Conservation (phyloP, 2,329 filamentous ascomycete genomes). For the Penicillium sp. region DNA sequence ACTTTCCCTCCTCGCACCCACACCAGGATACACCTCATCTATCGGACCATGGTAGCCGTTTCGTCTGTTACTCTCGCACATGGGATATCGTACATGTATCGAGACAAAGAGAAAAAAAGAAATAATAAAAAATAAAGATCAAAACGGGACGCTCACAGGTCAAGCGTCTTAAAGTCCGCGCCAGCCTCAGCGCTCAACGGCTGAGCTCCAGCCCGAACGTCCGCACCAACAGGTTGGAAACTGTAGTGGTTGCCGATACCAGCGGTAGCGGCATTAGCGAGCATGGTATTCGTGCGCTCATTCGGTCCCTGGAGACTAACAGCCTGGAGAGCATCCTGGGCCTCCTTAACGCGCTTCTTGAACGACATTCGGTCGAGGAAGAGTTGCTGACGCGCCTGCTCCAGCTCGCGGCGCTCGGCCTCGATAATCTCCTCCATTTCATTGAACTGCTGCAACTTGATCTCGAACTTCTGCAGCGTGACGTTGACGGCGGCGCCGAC, state of each 20-base stretch:
- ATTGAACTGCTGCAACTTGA: slow-evolving; percentile 94
- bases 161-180: slow-evolving; percentile 47
- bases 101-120: too few species aligned
- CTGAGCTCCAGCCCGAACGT: slow-evolving; percentile 37
- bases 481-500: slow-evolving; percentile 92
- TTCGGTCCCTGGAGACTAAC: slow-evolving; percentile 48
- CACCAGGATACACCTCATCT: too few species aligned
- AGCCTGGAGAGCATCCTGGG: slow-evolving; percentile 70
- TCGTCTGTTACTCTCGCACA: slow-evolving; percentile 10
- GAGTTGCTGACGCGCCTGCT: slow-evolving; percentile 87
- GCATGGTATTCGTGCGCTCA: slow-evolving; percentile 45
- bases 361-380: slow-evolving; percentile 91
- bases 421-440: slow-evolving; percentile 94
- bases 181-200: slow-evolving; percentile 47
- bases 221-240: slow-evolving; percentile 42
- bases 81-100: slow-evolving; percentile 32
- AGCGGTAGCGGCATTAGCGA: slow-evolving; percentile 37
- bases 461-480: slow-evolving; percentile 91
- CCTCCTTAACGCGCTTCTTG: slow-evolving; percentile 81
- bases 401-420: slow-evolving; percentile 88
- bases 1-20: background rate
- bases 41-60: too few species aligned
- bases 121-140: too few species aligned
- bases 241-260: slow-evolving; percentile 46
- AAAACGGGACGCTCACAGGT: slow-evolving; percentile 44